A percentile compares a stretch with the other conserved stretches of the same genome.
Evolutionary conservation across 2,329 filamentous ascomycete species (phyloP).

Genomic region (Ophiocordyceps camponoti-floridani): DNA sequence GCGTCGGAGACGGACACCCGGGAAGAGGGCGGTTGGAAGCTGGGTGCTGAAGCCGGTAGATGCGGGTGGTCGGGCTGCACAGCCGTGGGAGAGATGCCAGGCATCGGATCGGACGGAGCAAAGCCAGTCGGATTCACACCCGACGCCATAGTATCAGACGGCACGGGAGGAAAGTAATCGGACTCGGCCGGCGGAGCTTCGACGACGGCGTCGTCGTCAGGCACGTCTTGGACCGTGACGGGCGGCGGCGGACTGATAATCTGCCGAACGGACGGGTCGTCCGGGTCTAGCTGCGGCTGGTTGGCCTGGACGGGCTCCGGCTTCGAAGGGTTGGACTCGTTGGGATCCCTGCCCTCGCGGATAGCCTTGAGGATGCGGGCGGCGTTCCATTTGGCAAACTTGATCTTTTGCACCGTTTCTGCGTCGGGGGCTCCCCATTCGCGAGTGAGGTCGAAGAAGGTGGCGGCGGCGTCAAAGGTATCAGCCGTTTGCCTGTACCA

Average conservation of each 20-base stretch:
- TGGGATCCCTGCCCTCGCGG: slow-evolving; percentile 81
- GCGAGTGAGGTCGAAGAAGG: slow-evolving; percentile 74
- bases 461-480: slow-evolving; percentile 81
- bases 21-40: neutral
- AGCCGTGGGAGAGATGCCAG: neutral
- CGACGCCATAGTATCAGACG: neutral
- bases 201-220: slow-evolving; percentile 20
- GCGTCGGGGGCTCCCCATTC: slow-evolving; percentile 65
- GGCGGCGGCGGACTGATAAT: slow-evolving; percentile 18
- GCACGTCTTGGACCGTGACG: slow-evolving; percentile 33
- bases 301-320: slow-evolving; percentile 10
- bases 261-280: slow-evolving; percentile 45
- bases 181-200: slow-evolving; percentile 9
- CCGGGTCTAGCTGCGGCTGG: slow-evolving; percentile 31
- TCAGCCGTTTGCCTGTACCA: slow-evolving; percentile 64
- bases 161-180: slow-evolving; percentile 15
- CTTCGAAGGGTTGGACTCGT: slow-evolving; percentile 57
- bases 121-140: neutral
- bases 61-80: neutral
- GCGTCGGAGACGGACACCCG: neutral
- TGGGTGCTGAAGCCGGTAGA: neutral
- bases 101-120: neutral
- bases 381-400: slow-evolving; percentile 93
- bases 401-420: slow-evolving; percentile 73
- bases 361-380: slow-evolving; percentile 79